Percentiles rank a stretch among this genome's conserved stretches.
Conservation (phyloP, 2,329 filamentous ascomycete species). For the Epichloe typhina region DNA sequence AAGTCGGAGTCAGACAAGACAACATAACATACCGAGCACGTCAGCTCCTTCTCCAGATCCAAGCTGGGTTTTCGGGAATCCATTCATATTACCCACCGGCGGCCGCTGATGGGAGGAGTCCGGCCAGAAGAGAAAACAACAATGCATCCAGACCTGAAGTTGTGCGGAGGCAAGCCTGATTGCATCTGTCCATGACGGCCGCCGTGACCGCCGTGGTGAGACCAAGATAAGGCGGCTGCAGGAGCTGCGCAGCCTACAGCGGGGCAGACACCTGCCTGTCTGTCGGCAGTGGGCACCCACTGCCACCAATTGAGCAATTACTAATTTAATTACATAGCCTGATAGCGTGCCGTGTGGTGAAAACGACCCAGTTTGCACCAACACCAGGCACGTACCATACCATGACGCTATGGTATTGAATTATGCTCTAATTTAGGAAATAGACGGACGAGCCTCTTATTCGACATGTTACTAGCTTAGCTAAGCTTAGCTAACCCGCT, state of each 20-base stretch:
- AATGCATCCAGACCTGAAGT: background rate
- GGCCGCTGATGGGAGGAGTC: background rate
- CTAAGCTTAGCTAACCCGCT: no score
- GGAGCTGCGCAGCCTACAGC: background rate
- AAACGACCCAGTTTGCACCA: no score
- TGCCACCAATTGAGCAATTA: no score
- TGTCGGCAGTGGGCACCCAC: no score
- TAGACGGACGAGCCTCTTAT: no score
- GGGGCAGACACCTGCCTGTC: background rate
- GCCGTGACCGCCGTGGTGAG: background rate
- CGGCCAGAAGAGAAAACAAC: background rate
- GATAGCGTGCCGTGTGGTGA: no score
- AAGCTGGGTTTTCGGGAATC: conserved; percentile 37
- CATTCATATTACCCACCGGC: conserved; percentile 27
- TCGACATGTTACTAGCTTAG: no score
- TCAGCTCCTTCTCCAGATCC: conserved; percentile 87
- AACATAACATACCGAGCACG: conserved; percentile 65
- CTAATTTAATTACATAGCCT: no score
- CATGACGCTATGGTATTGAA: no score
- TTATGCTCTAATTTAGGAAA: no score
- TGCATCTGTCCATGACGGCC: background rate
- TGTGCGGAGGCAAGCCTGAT: background rate
- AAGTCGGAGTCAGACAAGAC: background rate
- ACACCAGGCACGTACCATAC: no score
- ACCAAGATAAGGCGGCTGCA: background rate